Conservation (phyloP, 345 rosid species). For the Acer saccharum region DNA sequence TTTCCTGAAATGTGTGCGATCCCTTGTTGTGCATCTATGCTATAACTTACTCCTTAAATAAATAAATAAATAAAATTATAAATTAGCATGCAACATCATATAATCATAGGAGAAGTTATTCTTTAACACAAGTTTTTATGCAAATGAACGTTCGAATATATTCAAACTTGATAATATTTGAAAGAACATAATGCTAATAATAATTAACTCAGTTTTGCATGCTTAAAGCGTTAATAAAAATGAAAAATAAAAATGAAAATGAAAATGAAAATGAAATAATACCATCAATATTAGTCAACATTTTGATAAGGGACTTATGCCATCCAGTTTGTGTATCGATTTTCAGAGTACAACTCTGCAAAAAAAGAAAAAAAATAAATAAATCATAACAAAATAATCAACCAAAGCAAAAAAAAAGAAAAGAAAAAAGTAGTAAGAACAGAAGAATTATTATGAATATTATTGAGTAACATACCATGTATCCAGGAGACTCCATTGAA, state of each 20-base stretch:
- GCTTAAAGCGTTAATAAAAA: too few species aligned
- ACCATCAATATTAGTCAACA: constrained; percentile 11
- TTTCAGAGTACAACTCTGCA: constrained; percentile 21
- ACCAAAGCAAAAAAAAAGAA: too few species aligned
- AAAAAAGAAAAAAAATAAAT: neutral
- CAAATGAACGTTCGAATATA: too few species aligned
- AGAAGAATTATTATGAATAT: neutral
- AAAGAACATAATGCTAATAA: too few species aligned
- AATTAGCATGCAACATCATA: too few species aligned
- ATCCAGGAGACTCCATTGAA: constrained; percentile 13
- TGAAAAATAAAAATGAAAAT: neutral
- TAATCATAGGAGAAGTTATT: too few species aligned
- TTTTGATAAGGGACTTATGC: constrained; percentile 17
- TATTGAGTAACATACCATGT: constrained; percentile 3
- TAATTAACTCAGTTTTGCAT: too few species aligned
- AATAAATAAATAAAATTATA: neutral
- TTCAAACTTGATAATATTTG: too few species aligned
- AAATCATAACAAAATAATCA: too few species aligned
- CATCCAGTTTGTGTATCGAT: constrained; percentile 25
- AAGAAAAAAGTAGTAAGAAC: too few species aligned
- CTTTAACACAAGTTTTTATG: too few species aligned
- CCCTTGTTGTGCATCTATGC: constrained; percentile 21
- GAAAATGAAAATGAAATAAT: neutral
- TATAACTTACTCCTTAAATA: constrained; percentile 15
- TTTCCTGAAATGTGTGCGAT: constrained; percentile 25